phyloP scores from a whole-genome alignment of 2,329 filamentous ascomycete genomes.

The Plenodomus lindquistii region DNA sequence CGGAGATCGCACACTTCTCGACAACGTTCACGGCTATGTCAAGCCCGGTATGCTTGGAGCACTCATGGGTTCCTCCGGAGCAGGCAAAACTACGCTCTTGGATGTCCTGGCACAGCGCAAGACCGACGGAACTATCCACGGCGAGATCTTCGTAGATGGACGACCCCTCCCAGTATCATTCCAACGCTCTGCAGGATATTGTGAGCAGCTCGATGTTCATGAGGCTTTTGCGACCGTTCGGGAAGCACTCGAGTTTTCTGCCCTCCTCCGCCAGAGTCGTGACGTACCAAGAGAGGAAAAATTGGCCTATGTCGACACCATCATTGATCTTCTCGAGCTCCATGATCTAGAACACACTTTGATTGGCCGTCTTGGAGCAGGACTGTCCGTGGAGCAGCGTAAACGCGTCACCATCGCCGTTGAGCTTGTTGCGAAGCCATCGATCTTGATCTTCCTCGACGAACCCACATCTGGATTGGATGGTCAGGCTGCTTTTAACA shows the following conservation, averaged over 20 bases:
- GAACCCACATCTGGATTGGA: conserved; percentile 75
- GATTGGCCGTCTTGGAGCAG: conserved; percentile 28
- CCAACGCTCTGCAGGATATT: conserved; percentile 39
- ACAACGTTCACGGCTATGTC: conserved; percentile 58
- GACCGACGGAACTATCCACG: conserved; percentile 32
- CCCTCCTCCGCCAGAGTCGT: conserved; percentile 32
- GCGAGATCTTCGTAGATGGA: conserved; percentile 35
- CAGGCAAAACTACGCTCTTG: conserved; percentile 41
- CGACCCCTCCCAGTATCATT: conserved; percentile 29
- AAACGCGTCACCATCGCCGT: conserved; percentile 65
- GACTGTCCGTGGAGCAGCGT: conserved; percentile 57
- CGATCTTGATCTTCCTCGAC: conserved; percentile 70
- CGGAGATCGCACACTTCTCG: conserved; percentile 51
- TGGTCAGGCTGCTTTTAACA: conserved; percentile 71
- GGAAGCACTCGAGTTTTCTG: conserved; percentile 36
- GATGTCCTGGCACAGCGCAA: conserved; percentile 37
- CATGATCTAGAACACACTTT: conserved; percentile 31
- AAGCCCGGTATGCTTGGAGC: conserved; percentile 50
- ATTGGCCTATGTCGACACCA: conserved; percentile 30
- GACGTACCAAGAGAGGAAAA: conserved; percentile 26
- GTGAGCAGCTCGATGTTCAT: conserved; percentile 39
- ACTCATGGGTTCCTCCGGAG: conserved; percentile 16
- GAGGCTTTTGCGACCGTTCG: conserved; percentile 32
- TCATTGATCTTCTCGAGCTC: conserved; percentile 31
- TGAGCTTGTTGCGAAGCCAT: conserved; percentile 64